phyloP scores from a whole-genome alignment of 257 asterid genomes.

The Cynanchum wilfordii region DNA sequence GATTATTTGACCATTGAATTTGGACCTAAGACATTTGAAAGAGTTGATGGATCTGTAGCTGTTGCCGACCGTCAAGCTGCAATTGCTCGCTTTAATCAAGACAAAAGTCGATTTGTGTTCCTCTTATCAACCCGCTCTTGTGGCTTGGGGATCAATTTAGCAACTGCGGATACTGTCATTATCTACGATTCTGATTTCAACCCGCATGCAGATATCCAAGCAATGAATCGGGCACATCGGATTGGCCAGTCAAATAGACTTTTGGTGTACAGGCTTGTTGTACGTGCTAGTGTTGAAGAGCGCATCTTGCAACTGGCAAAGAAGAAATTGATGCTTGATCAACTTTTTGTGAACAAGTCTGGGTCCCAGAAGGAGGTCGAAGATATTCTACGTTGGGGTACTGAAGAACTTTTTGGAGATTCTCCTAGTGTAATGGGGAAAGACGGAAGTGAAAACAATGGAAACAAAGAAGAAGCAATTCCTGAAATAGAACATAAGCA shows the following conservation, averaged over 20 bases:
- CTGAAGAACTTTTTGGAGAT: constrained; percentile 91
- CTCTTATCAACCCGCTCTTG: constrained; percentile 93
- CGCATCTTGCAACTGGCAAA: constrained; percentile 98
- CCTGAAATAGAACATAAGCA: constrained; percentile 60
- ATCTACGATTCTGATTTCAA: constrained; percentile 97
- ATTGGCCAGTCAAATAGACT: constrained; percentile 94
- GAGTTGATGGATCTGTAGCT: constrained; percentile 97
- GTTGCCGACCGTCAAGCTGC: constrained; percentile 90
- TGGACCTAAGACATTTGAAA: constrained; percentile 87
- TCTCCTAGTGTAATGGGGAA: constrained; percentile 42
- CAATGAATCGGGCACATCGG: constrained; percentile 97
- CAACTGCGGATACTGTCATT: constrained; percentile 96
- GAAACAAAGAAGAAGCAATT: constrained; percentile 43
- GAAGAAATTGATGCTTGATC: constrained; percentile 97
- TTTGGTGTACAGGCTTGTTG: constrained; percentile 92
- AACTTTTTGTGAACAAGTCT: constrained; percentile 88
- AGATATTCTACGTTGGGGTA: constrained; percentile 95
- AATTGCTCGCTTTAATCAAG: constrained; percentile 93
- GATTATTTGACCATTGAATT: constrained; percentile 86
- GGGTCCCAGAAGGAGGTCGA: constrained; percentile 96
- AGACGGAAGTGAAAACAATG: constrained; percentile 48
- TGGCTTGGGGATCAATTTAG: constrained; percentile 99
- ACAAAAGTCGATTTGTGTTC: constrained; percentile 86
- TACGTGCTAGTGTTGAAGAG: constrained; percentile 99
- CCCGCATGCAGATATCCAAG: constrained; percentile 99